Evolutionary conservation across 805 yeast species (phyloP).

Genomic region (Ogataea nitratoaversa): DNA sequence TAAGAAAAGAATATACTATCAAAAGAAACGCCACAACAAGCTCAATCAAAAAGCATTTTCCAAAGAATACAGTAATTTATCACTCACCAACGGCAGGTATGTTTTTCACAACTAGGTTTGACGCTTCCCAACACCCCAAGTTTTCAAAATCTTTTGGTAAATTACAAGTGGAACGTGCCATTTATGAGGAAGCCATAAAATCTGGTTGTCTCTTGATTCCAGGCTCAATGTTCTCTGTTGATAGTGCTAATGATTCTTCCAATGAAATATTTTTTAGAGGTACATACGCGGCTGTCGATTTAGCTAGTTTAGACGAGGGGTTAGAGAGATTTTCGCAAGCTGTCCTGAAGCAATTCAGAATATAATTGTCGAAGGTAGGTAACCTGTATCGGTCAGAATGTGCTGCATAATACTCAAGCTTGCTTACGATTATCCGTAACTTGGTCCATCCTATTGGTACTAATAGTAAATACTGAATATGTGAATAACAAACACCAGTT

Average conservation of each 20-base stretch:
- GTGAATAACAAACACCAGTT: no score
- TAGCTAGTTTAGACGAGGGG: slow-evolving; percentile 57
- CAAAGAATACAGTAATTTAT: slow-evolving; percentile 37
- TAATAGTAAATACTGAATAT: no score
- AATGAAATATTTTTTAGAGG: slow-evolving; percentile 72
- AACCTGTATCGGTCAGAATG: neutral
- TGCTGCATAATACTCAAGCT: no score
- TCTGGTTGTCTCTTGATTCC: slow-evolving; percentile 72
- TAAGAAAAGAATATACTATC: slow-evolving; percentile 76
- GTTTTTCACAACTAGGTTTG: slow-evolving; percentile 75
- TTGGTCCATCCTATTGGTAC: no score
- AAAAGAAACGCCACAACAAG: slow-evolving; percentile 87
- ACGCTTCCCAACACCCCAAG: slow-evolving; percentile 77
- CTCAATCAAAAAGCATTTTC: slow-evolving; percentile 58
- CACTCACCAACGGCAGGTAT: slow-evolving; percentile 78
- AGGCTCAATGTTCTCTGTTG: slow-evolving; percentile 70
- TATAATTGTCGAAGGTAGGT: neutral
- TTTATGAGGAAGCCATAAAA: slow-evolving; percentile 57
- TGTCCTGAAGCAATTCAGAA: slow-evolving; percentile 21
- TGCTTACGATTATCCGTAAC: no score
- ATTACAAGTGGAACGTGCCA: slow-evolving; percentile 54
- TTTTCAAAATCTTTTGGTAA: slow-evolving; percentile 49
- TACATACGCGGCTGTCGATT: slow-evolving; percentile 80
- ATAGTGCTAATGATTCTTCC: slow-evolving; percentile 29
- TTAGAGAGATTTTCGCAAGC: slow-evolving; percentile 66